Conservation (phyloP, 768 basidiomycete species). For the Boletus edulis region DNA sequence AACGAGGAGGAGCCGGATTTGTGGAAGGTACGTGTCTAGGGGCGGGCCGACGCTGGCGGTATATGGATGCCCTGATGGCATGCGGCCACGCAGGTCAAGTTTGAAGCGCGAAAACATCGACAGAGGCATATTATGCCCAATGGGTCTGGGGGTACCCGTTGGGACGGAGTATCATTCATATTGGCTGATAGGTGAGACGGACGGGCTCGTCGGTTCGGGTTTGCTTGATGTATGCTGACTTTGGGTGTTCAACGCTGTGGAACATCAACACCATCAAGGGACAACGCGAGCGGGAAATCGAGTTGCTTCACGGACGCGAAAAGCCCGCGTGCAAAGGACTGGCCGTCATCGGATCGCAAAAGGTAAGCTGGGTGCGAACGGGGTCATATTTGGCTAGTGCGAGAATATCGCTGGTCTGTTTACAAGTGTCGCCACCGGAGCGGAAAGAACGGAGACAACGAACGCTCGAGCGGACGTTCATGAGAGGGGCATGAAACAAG, state of each 20-base stretch:
- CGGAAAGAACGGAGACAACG: slow-evolving; percentile 8
- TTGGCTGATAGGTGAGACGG: slow-evolving; percentile 3
- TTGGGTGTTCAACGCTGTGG: slow-evolving; percentile 2
- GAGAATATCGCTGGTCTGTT: slow-evolving; percentile 8
- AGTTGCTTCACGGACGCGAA: slow-evolving; percentile 8
- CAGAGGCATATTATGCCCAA: neutral
- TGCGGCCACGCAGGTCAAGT: neutral
- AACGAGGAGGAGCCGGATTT: slow-evolving; percentile 9
- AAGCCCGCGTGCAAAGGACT: neutral
- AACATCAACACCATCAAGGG: slow-evolving; percentile 6
- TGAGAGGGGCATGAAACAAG: slow-evolving; percentile 4
- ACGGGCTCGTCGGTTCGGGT: neutral
- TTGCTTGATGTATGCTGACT: neutral
- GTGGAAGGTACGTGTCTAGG: neutral
- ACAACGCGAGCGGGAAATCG: slow-evolving; percentile 9
- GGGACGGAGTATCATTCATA: neutral
- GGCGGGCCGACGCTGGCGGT: neutral
- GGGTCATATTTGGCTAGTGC: slow-evolving; percentile 7
- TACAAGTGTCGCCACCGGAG: neutral
- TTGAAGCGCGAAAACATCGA: slow-evolving; percentile 2
- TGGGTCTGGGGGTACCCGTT: neutral
- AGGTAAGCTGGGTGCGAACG: neutral
- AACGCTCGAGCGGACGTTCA: slow-evolving; percentile 1
- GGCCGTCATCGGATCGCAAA: slow-evolving; percentile 8
- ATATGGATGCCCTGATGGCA: neutral